A percentile compares a stretch with the other conserved stretches of the same genome.
These are phyloP conservation scores for Canavalia gladiata DNA, from an alignment of 306 rosid genomes.

Conservation along the genomic window DNA sequence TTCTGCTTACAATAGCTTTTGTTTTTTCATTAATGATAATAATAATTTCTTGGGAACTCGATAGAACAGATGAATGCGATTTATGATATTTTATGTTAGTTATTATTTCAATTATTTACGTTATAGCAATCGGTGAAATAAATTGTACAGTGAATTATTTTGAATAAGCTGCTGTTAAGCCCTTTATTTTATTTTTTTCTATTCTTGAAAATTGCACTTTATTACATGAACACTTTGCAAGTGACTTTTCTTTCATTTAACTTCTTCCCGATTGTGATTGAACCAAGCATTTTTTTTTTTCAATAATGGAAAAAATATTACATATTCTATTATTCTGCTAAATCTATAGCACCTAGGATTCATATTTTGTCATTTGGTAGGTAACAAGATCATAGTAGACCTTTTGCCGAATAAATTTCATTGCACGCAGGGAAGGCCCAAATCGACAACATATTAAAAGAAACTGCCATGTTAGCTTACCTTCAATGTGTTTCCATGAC, in stretches of 20 bases:
- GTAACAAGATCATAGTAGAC: not conserved
- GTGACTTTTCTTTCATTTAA: not conserved
- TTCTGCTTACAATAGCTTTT: not conserved
- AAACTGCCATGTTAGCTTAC: conserved; percentile 20
- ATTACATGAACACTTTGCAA: not conserved
- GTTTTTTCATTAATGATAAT: not conserved
- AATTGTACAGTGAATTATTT: too few relatives aligned
- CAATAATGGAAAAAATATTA: not conserved
- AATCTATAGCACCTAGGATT: not conserved
- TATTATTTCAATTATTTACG: too few relatives aligned
- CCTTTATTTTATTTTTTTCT: too few relatives aligned
- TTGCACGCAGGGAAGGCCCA: not conserved
- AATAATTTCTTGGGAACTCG: not conserved
- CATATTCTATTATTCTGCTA: not conserved
- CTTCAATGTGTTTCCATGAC: not conserved
- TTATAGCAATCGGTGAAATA: too few relatives aligned
- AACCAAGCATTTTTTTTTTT: not conserved
- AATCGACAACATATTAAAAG: not conserved
- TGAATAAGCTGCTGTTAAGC: too few relatives aligned
- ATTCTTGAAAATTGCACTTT: too few relatives aligned
- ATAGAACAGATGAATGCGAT: not conserved
- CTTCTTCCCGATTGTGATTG: not conserved
- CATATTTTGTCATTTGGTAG: not conserved
- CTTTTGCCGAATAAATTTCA: not conserved
- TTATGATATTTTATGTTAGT: not conserved